Conservation (phyloP, 2,329 filamentous ascomycete genomes). For the Penicillium nordicum region DNA sequence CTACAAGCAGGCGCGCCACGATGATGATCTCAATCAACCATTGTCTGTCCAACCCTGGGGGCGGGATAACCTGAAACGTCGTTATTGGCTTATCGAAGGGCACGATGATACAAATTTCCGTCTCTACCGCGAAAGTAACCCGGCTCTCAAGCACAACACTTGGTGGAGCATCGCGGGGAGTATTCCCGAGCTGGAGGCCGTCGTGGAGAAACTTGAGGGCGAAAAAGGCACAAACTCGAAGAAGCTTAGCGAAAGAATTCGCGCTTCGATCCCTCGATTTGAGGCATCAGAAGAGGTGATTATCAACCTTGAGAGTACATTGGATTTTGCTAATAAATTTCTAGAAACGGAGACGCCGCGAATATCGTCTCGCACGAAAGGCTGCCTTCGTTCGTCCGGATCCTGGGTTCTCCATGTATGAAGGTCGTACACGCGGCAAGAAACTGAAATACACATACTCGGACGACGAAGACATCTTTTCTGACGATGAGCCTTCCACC, state of each 20-base stretch:
- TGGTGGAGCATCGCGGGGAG: conserved; percentile 92
- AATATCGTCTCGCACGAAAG: conserved; percentile 82
- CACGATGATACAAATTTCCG: conserved; percentile 91
- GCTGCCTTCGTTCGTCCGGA: conserved; percentile 85
- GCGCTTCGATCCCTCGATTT: conserved; percentile 78
- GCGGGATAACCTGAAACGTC: conserved; percentile 80
- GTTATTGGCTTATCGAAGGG: conserved; percentile 92
- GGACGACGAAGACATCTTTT: conserved; percentile 74
- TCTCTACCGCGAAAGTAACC: conserved; percentile 90
- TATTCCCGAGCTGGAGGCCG: conserved; percentile 75
- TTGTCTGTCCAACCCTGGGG: conserved; percentile 90
- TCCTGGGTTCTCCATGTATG: conserved; percentile 86
- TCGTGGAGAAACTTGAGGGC: conserved; percentile 72
- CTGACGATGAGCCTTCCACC: conserved; percentile 61
- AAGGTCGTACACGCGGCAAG: conserved; percentile 93
- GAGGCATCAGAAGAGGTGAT: conserved; percentile 86
- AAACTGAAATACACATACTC: conserved; percentile 95
- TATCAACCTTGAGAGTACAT: conserved; percentile 8
- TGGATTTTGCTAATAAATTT: conserved; percentile 14
- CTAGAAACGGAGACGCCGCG: conserved; percentile 86
- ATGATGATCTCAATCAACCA: conserved; percentile 74
- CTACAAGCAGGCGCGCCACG: conserved; percentile 83
- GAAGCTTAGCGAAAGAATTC: conserved; percentile 72
- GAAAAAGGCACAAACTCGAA: conserved; percentile 81
- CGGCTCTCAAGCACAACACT: conserved; percentile 68